Evolutionary conservation across 2,329 filamentous ascomycete genomes (phyloP).

Genomic region (Penicillium sp.): DNA sequence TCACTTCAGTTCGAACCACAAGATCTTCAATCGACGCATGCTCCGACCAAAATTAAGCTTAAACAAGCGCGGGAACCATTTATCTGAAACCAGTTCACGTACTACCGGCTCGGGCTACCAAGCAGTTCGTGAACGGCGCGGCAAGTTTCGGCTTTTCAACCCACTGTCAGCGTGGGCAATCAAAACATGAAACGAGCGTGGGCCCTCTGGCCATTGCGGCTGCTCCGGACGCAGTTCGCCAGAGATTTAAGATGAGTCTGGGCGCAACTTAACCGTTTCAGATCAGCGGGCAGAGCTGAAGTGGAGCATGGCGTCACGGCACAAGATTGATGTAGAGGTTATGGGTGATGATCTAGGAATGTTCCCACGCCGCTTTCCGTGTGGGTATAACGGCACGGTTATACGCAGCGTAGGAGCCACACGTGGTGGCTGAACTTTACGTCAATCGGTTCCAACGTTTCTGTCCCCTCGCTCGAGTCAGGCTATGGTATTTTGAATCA

Average conservation of each 20-base stretch:
- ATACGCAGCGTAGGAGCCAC: neutral
- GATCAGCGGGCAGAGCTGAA: neutral
- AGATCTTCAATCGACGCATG: neutral
- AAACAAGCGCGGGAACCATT: neutral
- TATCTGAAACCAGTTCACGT: neutral
- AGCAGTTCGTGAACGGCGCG: neutral
- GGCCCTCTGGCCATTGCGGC: constrained; percentile 1
- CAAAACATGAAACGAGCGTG: constrained; percentile 1
- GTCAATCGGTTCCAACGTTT: neutral
- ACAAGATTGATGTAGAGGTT: neutral
- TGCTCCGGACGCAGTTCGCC: neutral
- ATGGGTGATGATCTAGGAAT: neutral
- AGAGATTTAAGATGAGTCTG: neutral
- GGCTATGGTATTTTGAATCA: neutral
- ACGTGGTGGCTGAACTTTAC: neutral
- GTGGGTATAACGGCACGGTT: neutral
- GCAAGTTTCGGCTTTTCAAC: neutral
- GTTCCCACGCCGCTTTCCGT: too few species aligned
- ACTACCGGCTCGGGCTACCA: neutral
- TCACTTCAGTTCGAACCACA: too few species aligned
- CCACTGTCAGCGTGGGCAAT: neutral
- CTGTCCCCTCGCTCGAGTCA: neutral
- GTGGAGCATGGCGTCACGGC: neutral
- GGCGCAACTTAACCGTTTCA: neutral
- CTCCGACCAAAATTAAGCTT: neutral